These are phyloP conservation scores for Marasmius fiardii DNA, from an alignment of 1,284 basidiomycete genomes.

Conservation along the genomic window DNA sequence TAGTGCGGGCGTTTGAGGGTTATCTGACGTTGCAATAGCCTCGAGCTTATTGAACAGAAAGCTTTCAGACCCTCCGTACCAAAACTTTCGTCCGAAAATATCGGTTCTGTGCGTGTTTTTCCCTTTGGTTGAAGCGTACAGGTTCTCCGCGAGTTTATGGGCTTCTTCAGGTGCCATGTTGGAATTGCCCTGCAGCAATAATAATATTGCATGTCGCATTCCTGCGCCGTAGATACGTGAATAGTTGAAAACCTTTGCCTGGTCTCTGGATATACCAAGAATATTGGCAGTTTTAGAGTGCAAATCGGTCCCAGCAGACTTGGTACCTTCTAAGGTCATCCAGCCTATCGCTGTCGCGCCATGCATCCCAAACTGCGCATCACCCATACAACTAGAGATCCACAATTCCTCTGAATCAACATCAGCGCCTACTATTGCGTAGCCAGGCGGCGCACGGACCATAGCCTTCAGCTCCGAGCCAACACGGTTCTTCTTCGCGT, in stretches of 20 bases:
- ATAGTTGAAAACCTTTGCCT: slow-evolving; percentile 99
- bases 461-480: slow-evolving; percentile 98
- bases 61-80: slow-evolving; percentile 97
- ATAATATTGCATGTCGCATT: slow-evolving; percentile 88
- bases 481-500: slow-evolving; percentile 96
- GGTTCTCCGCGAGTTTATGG: slow-evolving; percentile 76
- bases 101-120: slow-evolving; percentile 73
- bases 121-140: slow-evolving; percentile 95
- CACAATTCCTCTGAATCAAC: slow-evolving; percentile 99
- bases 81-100: slow-evolving; percentile 81
- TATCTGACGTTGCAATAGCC: slow-evolving; percentile 86
- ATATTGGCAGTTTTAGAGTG: slow-evolving; percentile 97
- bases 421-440: slow-evolving; percentile 95
- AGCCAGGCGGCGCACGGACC: slow-evolving; percentile 92
- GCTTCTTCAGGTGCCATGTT: slow-evolving; percentile 80
- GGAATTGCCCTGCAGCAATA: slow-evolving; percentile 86
- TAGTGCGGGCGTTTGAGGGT: slow-evolving; percentile 89
- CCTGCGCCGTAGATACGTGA: slow-evolving; percentile 98
- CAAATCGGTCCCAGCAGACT: slow-evolving; percentile 91
- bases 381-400: slow-evolving; percentile 99
- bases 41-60: slow-evolving; percentile 99
- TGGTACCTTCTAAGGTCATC: slow-evolving; percentile 99
- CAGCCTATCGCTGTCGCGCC: slow-evolving; percentile 97
- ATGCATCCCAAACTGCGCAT: slow-evolving; percentile 96
- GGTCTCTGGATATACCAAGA: slow-evolving; percentile 89